A percentile compares a stretch with the other conserved stretches of the same genome.
Evolutionary conservation across 352 stramenopile genomes (phyloP).

Genomic region (Phytophthora syringae): DNA sequence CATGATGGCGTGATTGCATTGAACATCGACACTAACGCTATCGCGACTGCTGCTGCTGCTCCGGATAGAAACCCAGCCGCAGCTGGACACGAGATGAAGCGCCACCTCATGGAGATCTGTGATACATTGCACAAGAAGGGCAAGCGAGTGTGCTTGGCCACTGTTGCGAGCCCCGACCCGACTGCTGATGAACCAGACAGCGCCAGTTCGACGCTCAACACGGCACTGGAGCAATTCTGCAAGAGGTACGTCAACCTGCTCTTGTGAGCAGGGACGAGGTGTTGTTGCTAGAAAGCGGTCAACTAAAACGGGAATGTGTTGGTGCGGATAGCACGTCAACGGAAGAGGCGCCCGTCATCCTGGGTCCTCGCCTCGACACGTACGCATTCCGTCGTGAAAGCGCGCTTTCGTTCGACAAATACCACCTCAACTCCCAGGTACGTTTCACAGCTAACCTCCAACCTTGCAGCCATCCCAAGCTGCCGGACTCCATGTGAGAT

Average conservation of each 20-base stretch:
- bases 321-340: constrained; percentile 55
- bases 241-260: constrained; percentile 52
- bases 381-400: constrained; percentile 73
- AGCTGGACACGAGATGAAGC: constrained; percentile 44
- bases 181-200: constrained; percentile 41
- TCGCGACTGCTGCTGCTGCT: background rate
- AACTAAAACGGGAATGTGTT: constrained; percentile 24
- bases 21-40: background rate
- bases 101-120: constrained; percentile 76
- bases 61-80: constrained; percentile 35
- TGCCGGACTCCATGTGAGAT: background rate
- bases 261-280: background rate
- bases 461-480: constrained; percentile 3
- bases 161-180: constrained; percentile 54
- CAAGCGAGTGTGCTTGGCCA: constrained; percentile 80
- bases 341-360: constrained; percentile 68
- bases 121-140: constrained; percentile 85
- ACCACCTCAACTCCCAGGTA: constrained; percentile 87
- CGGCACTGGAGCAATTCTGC: constrained; percentile 76
- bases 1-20: background rate
- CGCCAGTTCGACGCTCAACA: constrained; percentile 55
- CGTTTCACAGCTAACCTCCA: constrained; percentile 3
- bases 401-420: constrained; percentile 70
- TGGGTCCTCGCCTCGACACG: constrained; percentile 78
- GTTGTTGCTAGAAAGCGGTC: background rate